Evolutionary conservation across 2,329 filamentous ascomycete genomes (phyloP).

Genomic region (Colletotrichum lini): DNA sequence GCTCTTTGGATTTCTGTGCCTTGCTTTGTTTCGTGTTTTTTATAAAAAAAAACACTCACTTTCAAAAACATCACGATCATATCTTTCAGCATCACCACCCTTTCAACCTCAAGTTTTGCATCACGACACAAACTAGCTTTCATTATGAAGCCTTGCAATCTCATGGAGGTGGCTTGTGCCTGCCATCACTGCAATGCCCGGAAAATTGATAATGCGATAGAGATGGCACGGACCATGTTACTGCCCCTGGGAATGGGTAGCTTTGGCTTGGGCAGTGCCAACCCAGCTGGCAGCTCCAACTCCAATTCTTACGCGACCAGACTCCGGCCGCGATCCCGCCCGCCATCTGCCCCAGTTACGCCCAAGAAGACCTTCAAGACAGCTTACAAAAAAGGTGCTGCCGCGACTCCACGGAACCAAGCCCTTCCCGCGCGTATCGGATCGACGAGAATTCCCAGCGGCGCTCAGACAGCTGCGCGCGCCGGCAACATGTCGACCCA

Average conservation of each 20-base stretch:
- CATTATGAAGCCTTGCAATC: slow-evolving; percentile 13
- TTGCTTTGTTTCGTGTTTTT: background rate
- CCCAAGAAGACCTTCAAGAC: slow-evolving; percentile 33
- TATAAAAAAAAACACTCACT: background rate
- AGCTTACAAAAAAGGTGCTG: slow-evolving; percentile 11
- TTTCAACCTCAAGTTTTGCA: background rate
- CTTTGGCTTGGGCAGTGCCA: slow-evolving; percentile 22
- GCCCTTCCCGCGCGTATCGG: slow-evolving; percentile 10
- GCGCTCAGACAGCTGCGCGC: slow-evolving; percentile 23
- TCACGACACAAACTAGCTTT: background rate
- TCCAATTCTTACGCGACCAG: slow-evolving; percentile 32
- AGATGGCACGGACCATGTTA: slow-evolving; percentile 27
- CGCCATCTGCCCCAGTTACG: slow-evolving; percentile 22
- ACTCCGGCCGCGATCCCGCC: slow-evolving; percentile 31
- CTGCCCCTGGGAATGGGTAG: background rate
- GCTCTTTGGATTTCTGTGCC: background rate
- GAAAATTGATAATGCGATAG: slow-evolving; percentile 28
- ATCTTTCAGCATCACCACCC: background rate
- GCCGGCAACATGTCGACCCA: slow-evolving; percentile 65
- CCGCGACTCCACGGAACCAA: slow-evolving; percentile 12
- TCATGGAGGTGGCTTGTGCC: slow-evolving; percentile 10
- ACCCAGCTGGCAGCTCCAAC: slow-evolving; percentile 32
- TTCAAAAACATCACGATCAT: background rate
- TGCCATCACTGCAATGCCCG: slow-evolving; percentile 26
- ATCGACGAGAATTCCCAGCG: slow-evolving; percentile 1